Conservation (phyloP, 108 stramenopile species). For the Cylindrotheca fusiformis region DNA sequence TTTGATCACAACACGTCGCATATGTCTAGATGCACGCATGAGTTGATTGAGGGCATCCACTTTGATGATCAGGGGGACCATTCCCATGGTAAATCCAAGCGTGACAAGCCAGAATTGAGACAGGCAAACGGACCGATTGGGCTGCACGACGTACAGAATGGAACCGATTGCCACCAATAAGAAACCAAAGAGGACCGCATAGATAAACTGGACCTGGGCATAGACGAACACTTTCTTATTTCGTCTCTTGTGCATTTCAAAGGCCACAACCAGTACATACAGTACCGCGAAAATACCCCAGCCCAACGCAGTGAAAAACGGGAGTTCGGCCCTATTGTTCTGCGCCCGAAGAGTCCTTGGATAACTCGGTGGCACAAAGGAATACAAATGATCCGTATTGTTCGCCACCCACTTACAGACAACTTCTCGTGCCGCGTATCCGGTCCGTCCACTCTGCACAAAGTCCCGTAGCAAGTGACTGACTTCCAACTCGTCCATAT, state of each 20-base stretch:
- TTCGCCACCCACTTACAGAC: conserved; percentile 36
- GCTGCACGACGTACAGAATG: conserved; percentile 18
- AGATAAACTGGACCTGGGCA: conserved; percentile 28
- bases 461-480: conserved; percentile 15
- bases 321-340: background rate
- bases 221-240: conserved; percentile 18
- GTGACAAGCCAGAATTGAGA: conserved; percentile 28
- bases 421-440: conserved; percentile 20
- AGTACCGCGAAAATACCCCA: conserved; percentile 14
- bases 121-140: conserved; percentile 24
- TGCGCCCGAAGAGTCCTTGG: conserved; percentile 2
- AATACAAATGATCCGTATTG: conserved; percentile 11
- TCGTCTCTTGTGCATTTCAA: conserved; percentile 7
- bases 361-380: conserved; percentile 21
- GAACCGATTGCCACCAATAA: conserved; percentile 31
- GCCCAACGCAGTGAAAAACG: conserved; percentile 10
- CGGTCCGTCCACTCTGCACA: background rate
- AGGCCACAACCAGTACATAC: background rate
- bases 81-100: conserved; percentile 34
- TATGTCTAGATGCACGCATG: conserved; percentile 8
- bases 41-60: conserved; percentile 42
- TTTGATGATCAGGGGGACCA: conserved; percentile 44
- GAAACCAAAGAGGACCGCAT: conserved; percentile 23
- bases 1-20: conserved; percentile 30
- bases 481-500: conserved; percentile 7